A percentile compares a stretch with the other conserved stretches of the same genome.
Conservation (phyloP, 768 basidiomycete genomes). For the Pleurotus platypus region DNA sequence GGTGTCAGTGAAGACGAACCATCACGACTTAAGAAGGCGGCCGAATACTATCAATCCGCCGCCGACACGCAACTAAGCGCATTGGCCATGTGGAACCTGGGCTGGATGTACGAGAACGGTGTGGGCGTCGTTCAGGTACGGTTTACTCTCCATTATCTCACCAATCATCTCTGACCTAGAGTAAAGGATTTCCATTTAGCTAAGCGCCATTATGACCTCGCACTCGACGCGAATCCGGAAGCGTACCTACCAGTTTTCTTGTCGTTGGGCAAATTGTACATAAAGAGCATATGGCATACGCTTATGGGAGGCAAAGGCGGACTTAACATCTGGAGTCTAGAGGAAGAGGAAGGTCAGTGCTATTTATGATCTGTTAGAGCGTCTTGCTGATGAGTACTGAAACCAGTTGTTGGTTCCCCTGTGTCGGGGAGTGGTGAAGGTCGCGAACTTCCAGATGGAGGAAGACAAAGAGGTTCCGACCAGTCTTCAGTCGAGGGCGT, state of each 20-base stretch:
- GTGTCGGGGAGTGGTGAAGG: conserved; percentile 21
- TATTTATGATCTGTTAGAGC: conserved; percentile 6
- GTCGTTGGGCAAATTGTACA: conserved; percentile 78
- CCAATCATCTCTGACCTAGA: conserved; percentile 1
- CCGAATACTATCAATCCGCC: conserved; percentile 90
- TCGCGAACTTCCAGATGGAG: conserved; percentile 37
- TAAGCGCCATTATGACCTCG: conserved; percentile 91
- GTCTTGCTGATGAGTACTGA: neutral
- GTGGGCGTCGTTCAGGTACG: conserved; percentile 81
- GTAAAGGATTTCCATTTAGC: conserved; percentile 91
- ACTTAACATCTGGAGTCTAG: conserved; percentile 61
- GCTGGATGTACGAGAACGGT: conserved; percentile 99
- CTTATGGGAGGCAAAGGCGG: conserved; percentile 68
- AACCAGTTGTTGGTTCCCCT: neutral
- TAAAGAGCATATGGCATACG: conserved; percentile 82
- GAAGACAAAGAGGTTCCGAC: conserved; percentile 19
- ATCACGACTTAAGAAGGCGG: conserved; percentile 82
- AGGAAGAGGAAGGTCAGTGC: conserved; percentile 43
- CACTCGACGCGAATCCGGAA: conserved; percentile 82
- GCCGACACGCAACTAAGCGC: conserved; percentile 91
- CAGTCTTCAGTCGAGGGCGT: conserved; percentile 17
- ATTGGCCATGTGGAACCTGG: conserved; percentile 96
- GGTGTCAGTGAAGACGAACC: conserved; percentile 69
- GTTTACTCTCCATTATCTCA: neutral
- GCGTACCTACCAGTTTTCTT: conserved; percentile 86